phyloP scores from a whole-genome alignment of 345 rosid species.

The Boechera stricta region DNA sequence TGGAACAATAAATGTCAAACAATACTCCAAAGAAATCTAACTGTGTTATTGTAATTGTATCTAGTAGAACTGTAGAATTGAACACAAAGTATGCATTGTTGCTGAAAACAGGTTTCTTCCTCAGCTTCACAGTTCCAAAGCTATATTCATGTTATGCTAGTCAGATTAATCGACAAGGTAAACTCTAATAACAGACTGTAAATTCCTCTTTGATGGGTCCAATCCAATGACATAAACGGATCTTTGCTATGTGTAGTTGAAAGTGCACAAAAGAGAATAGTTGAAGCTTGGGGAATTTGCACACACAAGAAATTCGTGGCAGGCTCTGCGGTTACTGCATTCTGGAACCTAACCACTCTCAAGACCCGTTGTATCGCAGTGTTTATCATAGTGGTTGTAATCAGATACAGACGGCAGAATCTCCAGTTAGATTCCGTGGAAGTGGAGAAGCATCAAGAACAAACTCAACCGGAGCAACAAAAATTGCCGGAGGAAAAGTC shows the following conservation, averaged over 20 bases:
- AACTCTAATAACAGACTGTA: background rate
- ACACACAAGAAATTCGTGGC: constrained; percentile 88
- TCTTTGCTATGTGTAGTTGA: constrained; percentile 52
- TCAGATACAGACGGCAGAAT: constrained; percentile 67
- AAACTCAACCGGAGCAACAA: constrained; percentile 20
- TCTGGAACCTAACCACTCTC: constrained; percentile 87
- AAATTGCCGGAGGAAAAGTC: constrained; percentile 11
- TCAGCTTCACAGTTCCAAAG: constrained; percentile 77
- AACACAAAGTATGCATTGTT: constrained; percentile 29
- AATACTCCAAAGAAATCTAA: background rate
- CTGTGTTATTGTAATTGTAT: constrained; percentile 4
- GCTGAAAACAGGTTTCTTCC: constrained; percentile 68
- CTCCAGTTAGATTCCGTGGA: constrained; percentile 46
- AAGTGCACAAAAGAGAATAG: constrained; percentile 48
- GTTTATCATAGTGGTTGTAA: constrained; percentile 72
- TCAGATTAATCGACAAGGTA: constrained; percentile 72
- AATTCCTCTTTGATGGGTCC: background rate
- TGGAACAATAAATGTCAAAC: constrained; percentile 25
- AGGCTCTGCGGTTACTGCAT: constrained; percentile 74
- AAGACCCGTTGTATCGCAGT: constrained; percentile 90
- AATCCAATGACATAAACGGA: background rate
- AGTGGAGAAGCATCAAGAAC: constrained; percentile 44
- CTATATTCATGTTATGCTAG: constrained; percentile 63
- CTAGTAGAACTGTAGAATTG: constrained; percentile 1
- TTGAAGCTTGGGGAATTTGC: constrained; percentile 77